Percentiles rank a stretch among this genome's conserved stretches.
These are phyloP conservation scores for Albizia julibrissin DNA, from an alignment of 306 rosid genomes.

Conservation along the genomic window DNA sequence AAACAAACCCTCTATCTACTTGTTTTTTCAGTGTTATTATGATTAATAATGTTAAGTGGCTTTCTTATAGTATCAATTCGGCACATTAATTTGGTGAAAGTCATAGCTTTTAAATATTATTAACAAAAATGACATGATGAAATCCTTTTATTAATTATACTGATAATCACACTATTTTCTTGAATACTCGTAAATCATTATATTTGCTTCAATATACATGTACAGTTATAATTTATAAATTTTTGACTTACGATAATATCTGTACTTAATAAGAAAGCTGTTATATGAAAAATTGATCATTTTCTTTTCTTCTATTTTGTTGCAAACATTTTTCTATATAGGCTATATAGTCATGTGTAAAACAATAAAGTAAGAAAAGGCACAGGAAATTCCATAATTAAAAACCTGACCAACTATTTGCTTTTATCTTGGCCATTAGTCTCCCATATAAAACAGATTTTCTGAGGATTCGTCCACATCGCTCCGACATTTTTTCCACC, in stretches of 20 bases:
- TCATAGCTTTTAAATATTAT: neutral
- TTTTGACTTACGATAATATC: neutral
- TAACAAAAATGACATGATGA: neutral
- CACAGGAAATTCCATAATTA: neutral
- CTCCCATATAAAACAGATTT: neutral
- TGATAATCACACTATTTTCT: neutral
- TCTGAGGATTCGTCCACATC: neutral
- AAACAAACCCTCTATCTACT: too few relatives aligned
- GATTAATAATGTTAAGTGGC: neutral
- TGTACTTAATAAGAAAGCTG: neutral
- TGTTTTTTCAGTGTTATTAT: too few relatives aligned
- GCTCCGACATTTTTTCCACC: neutral
- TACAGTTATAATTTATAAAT: neutral
- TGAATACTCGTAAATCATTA: neutral
- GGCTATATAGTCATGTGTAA: neutral
- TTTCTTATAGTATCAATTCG: neutral
- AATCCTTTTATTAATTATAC: neutral
- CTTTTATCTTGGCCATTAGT: neutral
- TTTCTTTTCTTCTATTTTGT: neutral
- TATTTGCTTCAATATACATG: too few relatives aligned
- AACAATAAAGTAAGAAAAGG: neutral
- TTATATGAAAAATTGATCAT: neutral
- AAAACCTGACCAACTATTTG: neutral
- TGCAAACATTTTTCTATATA: neutral
- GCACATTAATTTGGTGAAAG: neutral